These are phyloP conservation scores for Vitis amurensis DNA, from an alignment of 164 flowering plant genomes.

Conservation along the genomic window DNA sequence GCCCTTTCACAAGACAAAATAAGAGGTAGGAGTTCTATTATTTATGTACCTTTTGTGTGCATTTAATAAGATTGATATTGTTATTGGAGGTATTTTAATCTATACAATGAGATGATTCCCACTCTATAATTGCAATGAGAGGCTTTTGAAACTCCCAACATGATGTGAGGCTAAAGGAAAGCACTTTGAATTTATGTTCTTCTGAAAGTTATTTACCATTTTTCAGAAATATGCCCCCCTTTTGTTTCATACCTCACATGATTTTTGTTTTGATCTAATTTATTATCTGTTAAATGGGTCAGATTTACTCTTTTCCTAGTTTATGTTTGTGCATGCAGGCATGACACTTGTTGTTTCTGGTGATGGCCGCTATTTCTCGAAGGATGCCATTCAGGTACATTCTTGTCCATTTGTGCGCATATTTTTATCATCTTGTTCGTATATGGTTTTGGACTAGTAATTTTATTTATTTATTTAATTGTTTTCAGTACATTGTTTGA, in stretches of 20 bases:
- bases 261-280: not conserved
- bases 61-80: not conserved
- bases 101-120: not conserved
- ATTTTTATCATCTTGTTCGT: no score
- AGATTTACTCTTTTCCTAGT: not conserved
- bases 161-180: no score
- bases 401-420: not conserved
- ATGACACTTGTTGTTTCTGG: constrained; percentile 97
- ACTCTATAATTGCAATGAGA: not conserved
- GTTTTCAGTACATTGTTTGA: not conserved
- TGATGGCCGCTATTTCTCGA: constrained; percentile 96
- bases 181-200: no score
- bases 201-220: no score
- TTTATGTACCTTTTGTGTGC: not conserved
- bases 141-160: no score
- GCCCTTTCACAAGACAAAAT: constrained; percentile 80
- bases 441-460: no score
- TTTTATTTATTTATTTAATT: not conserved
- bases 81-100: not conserved
- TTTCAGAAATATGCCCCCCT: no score
- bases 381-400: constrained; percentile 93
- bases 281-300: not conserved
- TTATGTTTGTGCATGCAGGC: constrained; percentile 43
- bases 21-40: constrained; percentile 47
- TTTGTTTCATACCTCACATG: not conserved